Percentiles rank a stretch among this genome's conserved stretches.
Conservation (phyloP, 805 yeast genomes). For the Maudiozyma saulgeensis region DNA sequence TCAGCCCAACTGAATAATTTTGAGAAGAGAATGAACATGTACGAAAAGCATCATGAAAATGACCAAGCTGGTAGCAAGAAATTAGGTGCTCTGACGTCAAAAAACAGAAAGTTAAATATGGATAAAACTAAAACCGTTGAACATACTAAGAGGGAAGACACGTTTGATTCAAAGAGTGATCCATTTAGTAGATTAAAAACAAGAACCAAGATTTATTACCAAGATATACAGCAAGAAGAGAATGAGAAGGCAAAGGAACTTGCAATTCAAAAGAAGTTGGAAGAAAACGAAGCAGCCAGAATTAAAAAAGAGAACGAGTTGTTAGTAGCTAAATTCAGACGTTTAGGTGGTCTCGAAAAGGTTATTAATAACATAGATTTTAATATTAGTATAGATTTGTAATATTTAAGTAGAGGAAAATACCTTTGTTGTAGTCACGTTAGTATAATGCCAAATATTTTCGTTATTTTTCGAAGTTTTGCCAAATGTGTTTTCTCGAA, state of each 20-base stretch:
- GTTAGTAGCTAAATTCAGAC: slow-evolving; percentile 45
- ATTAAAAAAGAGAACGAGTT: slow-evolving; percentile 36
- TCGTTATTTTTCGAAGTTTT: too few relatives aligned
- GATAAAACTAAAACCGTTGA: slow-evolving; percentile 75
- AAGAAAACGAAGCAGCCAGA: slow-evolving; percentile 33
- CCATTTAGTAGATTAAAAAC: slow-evolving; percentile 90
- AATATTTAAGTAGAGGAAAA: neutral
- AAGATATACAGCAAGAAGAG: slow-evolving; percentile 43
- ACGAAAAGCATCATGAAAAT: slow-evolving; percentile 32
- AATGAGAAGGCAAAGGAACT: slow-evolving; percentile 50
- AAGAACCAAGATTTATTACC: slow-evolving; percentile 72
- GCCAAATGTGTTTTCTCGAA: too few relatives aligned
- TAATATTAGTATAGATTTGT: slow-evolving; percentile 32
- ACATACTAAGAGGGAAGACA: slow-evolving; percentile 41
- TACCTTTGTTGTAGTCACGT: neutral
- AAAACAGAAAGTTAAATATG: slow-evolving; percentile 77
- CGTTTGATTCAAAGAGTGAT: slow-evolving; percentile 42
- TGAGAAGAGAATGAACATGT: slow-evolving; percentile 29
- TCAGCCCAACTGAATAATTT: slow-evolving; percentile 39
- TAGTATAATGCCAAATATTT: too few relatives aligned
- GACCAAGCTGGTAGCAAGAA: slow-evolving; percentile 35
- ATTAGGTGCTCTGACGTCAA: slow-evolving; percentile 66
- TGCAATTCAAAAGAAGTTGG: slow-evolving; percentile 38
- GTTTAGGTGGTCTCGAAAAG: slow-evolving; percentile 48
- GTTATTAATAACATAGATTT: slow-evolving; percentile 36